A percentile compares a stretch with the other conserved stretches of the same genome.
Evolutionary conservation across 2,329 filamentous ascomycete genomes (phyloP).

Genomic region (Colletotrichum plurivorum): DNA sequence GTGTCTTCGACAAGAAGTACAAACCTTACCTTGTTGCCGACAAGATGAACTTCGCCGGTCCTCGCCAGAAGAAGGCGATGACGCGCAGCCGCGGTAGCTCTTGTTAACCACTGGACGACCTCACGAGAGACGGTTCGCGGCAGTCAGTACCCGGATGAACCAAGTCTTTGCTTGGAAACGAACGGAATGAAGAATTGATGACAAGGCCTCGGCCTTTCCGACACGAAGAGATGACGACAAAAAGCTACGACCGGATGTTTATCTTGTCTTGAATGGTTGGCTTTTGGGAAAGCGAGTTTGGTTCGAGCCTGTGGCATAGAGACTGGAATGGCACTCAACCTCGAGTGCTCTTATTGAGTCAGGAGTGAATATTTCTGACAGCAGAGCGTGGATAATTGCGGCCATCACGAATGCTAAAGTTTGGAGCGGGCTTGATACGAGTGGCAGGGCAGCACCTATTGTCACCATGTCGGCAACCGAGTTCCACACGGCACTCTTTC

Average conservation of each 20-base stretch:
- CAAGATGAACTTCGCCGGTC: conserved; percentile 29
- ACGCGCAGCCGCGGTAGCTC: conserved; percentile 29
- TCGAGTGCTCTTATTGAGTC: background rate
- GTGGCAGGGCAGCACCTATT: too few species aligned
- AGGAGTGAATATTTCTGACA: background rate
- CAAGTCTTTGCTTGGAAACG: background rate
- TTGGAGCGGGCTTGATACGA: background rate
- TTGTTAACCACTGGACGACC: conserved; percentile 1
- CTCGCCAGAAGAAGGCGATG: conserved; percentile 35
- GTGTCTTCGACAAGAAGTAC: conserved; percentile 38
- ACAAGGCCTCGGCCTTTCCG: background rate
- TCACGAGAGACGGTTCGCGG: background rate
- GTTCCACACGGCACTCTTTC: too few species aligned
- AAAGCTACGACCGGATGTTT: background rate
- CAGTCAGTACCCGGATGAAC: conserved; percentile 9
- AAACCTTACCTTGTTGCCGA: conserved; percentile 24
- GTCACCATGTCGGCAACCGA: too few species aligned
- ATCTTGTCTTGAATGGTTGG: conserved; percentile 3
- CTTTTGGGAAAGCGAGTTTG: background rate
- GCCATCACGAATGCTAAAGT: background rate
- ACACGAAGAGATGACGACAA: background rate
- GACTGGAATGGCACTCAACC: background rate
- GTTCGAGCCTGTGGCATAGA: background rate
- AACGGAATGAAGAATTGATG: background rate
- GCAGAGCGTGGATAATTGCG: background rate